phyloP scores from a whole-genome alignment of 2,329 filamentous ascomycete species.

The Didymella exigua region DNA sequence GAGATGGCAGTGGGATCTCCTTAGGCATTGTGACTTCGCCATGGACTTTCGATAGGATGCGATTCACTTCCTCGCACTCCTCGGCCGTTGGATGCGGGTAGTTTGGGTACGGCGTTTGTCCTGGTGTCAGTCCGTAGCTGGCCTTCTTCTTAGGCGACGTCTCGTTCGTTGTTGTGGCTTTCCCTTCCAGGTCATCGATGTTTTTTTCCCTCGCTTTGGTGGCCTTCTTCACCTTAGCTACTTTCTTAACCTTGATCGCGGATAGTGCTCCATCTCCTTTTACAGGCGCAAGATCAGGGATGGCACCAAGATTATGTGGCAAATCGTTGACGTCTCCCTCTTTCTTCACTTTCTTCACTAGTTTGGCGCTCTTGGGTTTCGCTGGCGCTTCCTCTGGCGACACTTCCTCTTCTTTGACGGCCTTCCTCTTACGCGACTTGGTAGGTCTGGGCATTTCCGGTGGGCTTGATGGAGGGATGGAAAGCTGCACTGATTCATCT shows the following conservation, averaged over 20 bases:
- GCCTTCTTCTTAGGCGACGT: constrained; percentile 42
- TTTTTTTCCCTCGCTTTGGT: constrained; percentile 27
- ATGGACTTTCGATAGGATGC: constrained; percentile 68
- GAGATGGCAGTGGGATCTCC: constrained; percentile 71
- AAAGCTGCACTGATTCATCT: constrained; percentile 47
- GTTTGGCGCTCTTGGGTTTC: constrained; percentile 44
- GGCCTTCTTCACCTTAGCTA: constrained; percentile 27
- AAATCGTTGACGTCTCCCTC: constrained; percentile 55
- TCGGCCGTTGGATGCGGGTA: constrained; percentile 68
- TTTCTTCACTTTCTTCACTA: constrained; percentile 42
- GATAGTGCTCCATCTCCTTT: constrained; percentile 8
- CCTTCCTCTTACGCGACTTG: constrained; percentile 36
- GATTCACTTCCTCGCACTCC: constrained; percentile 72
- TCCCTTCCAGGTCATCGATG: constrained; percentile 31
- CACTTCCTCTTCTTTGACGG: constrained; percentile 27
- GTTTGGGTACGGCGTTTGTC: constrained; percentile 69
- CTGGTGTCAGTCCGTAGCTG: constrained; percentile 54
- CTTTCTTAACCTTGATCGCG: constrained; percentile 23
- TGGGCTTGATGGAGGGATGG: constrained; percentile 52
- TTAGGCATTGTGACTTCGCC: constrained; percentile 68
- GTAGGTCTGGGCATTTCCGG: constrained; percentile 43
- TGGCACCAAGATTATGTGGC: constrained; percentile 61
- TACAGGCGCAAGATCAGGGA: constrained; percentile 22
- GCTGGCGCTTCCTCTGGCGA: constrained; percentile 7
- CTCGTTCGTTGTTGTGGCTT: constrained; percentile 35